These are phyloP conservation scores for Alternaria rosae DNA, from an alignment of 2,329 filamentous ascomycete species.

Conservation along the genomic window DNA sequence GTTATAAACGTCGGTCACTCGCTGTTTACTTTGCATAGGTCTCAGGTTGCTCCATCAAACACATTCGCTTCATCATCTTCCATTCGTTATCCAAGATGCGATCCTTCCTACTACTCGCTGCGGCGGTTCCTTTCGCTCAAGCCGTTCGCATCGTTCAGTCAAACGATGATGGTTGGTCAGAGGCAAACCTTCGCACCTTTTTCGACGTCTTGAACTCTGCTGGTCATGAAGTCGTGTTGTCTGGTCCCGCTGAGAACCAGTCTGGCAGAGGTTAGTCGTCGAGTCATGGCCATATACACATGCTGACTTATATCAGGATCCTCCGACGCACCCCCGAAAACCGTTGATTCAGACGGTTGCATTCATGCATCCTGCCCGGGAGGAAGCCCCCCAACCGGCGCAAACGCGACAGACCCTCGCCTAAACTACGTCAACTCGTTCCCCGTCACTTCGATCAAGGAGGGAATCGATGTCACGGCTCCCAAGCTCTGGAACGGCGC, in stretches of 20 bases:
- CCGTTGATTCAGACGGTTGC: conserved; percentile 60
- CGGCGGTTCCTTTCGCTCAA: conserved; percentile 35
- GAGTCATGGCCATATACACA: not conserved
- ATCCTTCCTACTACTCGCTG: conserved; percentile 32
- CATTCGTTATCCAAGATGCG: conserved; percentile 51
- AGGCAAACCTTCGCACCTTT: conserved; percentile 69
- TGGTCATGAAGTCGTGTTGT: conserved; percentile 69
- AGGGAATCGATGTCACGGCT: conserved; percentile 66
- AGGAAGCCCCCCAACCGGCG: conserved; percentile 63
- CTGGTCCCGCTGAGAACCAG: conserved; percentile 70
- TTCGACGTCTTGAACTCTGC: conserved; percentile 63
- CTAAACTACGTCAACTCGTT: conserved; percentile 77
- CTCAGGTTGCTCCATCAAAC: not conserved
- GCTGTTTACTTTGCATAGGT: not conserved
- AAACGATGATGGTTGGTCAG: conserved; percentile 79
- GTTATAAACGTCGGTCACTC: conserved; percentile 17
- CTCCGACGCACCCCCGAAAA: conserved; percentile 56
- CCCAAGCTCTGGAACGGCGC: conserved; percentile 62
- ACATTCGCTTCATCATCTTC: conserved; percentile 11
- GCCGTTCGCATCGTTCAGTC: conserved; percentile 59
- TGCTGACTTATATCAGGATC: conserved; percentile 57
- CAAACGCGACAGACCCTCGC: conserved; percentile 63
- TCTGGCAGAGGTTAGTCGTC: conserved; percentile 64
- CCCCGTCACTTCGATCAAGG: conserved; percentile 68
- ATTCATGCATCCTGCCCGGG: conserved; percentile 68